phyloP scores from a whole-genome alignment of 2,329 filamentous ascomycete species.

The Penicillium verrucosum region DNA sequence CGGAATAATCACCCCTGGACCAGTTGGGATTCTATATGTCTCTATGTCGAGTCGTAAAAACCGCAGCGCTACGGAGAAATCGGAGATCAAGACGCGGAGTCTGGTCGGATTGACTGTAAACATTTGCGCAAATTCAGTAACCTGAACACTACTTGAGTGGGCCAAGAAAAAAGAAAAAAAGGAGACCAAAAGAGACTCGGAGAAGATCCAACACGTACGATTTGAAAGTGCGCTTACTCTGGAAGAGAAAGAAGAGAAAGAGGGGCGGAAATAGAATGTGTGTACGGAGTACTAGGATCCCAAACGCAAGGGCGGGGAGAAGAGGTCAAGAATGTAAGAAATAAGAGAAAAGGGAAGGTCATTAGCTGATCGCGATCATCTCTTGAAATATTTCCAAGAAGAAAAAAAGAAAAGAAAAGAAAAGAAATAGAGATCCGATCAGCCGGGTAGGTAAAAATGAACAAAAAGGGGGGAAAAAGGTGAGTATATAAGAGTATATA shows the following conservation, averaged over 20 bases:
- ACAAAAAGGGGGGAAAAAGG: neutral
- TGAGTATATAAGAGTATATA: neutral
- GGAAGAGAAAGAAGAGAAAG: constrained; percentile 5
- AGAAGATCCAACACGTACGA: constrained; percentile 5
- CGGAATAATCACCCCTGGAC: constrained; percentile 17
- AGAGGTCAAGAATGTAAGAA: constrained; percentile 4
- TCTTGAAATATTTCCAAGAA: constrained; percentile 10
- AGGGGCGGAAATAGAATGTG: constrained; percentile 10
- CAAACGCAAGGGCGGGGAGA: constrained; percentile 19
- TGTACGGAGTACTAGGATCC: constrained; percentile 4
- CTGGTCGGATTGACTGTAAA: constrained; percentile 20
- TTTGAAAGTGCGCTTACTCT: constrained; percentile 7
- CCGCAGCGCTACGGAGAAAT: constrained; percentile 17
- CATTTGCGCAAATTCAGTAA: constrained; percentile 19
- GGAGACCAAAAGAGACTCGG: neutral
- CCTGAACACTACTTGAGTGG: constrained; percentile 4
- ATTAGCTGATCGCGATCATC: constrained; percentile 23
- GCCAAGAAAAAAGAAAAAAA: neutral
- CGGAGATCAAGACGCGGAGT: constrained; percentile 13
- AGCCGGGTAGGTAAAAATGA: constrained; percentile 5
- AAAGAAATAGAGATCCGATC: constrained; percentile 7
- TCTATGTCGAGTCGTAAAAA: constrained; percentile 11
- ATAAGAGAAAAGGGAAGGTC: constrained; percentile 12
- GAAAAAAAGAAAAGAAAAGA: constrained; percentile 7
- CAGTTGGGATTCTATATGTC: constrained; percentile 13